These are phyloP conservation scores for Euphrasia confusa DNA, from an alignment of 257 asterid species.

Conservation along the genomic window DNA sequence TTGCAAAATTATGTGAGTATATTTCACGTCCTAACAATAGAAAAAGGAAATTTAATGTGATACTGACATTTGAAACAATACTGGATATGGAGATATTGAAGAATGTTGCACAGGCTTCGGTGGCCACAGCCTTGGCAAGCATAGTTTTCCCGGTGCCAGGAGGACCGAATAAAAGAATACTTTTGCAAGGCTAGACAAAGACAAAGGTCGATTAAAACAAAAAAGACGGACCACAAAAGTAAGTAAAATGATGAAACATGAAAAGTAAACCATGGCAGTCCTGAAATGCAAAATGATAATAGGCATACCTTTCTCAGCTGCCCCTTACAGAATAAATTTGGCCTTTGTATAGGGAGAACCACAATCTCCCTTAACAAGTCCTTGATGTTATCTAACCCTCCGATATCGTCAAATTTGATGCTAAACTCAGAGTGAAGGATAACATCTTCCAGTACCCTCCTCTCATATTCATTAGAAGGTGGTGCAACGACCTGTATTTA, in stretches of 20 bases:
- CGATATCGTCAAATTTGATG: slow-evolving; percentile 37
- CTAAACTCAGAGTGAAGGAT: slow-evolving; percentile 27
- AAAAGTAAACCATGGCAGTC: background rate
- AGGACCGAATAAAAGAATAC: slow-evolving; percentile 44
- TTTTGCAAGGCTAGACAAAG: slow-evolving; percentile 36
- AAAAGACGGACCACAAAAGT: background rate
- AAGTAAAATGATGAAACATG: too few relatives aligned
- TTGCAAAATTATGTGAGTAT: background rate
- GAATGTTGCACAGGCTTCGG: slow-evolving; percentile 40
- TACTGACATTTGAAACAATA: slow-evolving; percentile 31
- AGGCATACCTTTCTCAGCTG: slow-evolving; percentile 25
- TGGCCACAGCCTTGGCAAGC: slow-evolving; percentile 45
- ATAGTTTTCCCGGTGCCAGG: slow-evolving; percentile 46
- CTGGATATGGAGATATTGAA: slow-evolving; percentile 33
- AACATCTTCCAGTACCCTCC: slow-evolving; percentile 26
- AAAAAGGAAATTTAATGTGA: background rate
- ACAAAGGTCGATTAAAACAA: slow-evolving; percentile 1
- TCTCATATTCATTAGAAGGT: slow-evolving; percentile 31
- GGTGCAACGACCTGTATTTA: slow-evolving; percentile 26
- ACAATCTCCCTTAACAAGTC: slow-evolving; percentile 34
- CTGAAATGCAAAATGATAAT: background rate
- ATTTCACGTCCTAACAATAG: background rate
- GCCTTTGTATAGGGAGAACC: slow-evolving; percentile 40
- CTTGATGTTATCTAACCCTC: slow-evolving; percentile 33
- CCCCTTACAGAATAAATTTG: slow-evolving; percentile 36